A percentile compares a stretch with the other conserved stretches of the same genome.
phyloP scores from a whole-genome alignment of 352 stramenopile genomes.

The Phytophthora nicotianae region DNA sequence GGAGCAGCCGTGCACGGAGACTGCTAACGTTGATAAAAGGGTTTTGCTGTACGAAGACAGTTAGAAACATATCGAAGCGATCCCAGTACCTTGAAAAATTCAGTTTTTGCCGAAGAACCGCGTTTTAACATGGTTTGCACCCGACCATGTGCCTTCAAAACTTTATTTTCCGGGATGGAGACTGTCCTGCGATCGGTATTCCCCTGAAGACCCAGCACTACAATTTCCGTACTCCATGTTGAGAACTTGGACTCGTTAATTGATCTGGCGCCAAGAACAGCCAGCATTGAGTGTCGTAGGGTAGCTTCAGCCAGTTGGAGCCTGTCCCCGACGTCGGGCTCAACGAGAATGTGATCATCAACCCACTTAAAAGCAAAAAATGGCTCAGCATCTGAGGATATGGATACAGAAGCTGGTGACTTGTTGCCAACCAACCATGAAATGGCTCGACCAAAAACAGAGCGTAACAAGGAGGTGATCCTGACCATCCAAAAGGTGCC shows the following conservation, averaged over 20 bases:
- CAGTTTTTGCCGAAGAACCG: neutral
- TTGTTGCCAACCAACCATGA: slow-evolving; percentile 12
- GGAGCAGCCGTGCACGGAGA: neutral
- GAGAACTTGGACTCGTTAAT: slow-evolving; percentile 44
- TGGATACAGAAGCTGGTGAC: too few species aligned
- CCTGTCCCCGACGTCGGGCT: slow-evolving; percentile 5
- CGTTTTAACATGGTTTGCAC: neutral
- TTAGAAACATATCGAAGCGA: slow-evolving; percentile 28
- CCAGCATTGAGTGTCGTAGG: slow-evolving; percentile 27
- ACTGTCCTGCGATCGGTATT: slow-evolving; percentile 13
- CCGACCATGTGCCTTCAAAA: slow-evolving; percentile 11
- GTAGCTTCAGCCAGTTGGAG: slow-evolving; percentile 21
- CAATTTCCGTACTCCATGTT: slow-evolving; percentile 8
- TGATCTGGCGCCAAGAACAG: slow-evolving; percentile 15
- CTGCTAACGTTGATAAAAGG: slow-evolving; percentile 26
- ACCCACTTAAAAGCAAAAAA: slow-evolving; percentile 43
- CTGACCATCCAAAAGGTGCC: slow-evolving; percentile 22
- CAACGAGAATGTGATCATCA: slow-evolving; percentile 39
- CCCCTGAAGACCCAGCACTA: slow-evolving; percentile 19
- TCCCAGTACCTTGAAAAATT: slow-evolving; percentile 23
- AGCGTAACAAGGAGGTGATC: slow-evolving; percentile 17
- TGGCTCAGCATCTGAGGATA: neutral
- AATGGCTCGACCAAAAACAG: slow-evolving; percentile 20
- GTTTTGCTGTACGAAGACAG: slow-evolving; percentile 22
- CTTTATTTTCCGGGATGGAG: slow-evolving; percentile 28